Evolutionary conservation across 345 rosid genomes (phyloP), one percentile per base, ranked within the genome.

Genomic region (Theobroma cacao): DNA sequence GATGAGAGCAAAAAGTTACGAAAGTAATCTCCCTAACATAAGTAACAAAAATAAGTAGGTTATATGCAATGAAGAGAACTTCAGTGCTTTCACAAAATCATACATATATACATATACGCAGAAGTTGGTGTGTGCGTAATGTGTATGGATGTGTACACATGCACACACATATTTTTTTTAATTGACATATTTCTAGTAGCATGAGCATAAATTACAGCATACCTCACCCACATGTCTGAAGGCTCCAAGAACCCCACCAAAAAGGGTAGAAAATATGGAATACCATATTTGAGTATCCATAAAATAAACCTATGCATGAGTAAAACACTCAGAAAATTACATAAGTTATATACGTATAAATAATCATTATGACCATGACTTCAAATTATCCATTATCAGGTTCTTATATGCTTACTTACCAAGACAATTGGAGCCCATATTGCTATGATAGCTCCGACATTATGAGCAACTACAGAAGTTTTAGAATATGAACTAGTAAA

Each of bases 201-300:
- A 47, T 65, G 70, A 72, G 73, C 76, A 75, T 18, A 79, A 36
- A 55, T 45, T 18, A 65, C 61, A 75, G 85, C 87, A 81, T 79
- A 96, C 99, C 98, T 96, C 98, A 50, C 99, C 99, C 88, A 94
- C 86, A 87, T 96, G 99, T 76, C 92, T 90, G 86, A 96, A 89
- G 75, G 99, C 98, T 82, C 99, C 99, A 85, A 81, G 87, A 75
- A 94, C 91, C 79, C 99, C 98, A 66, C 99, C 98, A 87, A 91
- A 90, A 34, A 96, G 87, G 75, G 98, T 96, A 62, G 95, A 92
- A 82, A 88, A 96, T 84, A 96, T 96, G 85, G 98, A 88, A 83
- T 96, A 96, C 99, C 99, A 96, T 84, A 96, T 96, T 92, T 96
- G 99, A 20, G 89, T 79, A 86, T 96, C 99, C 97, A 90, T 86